A percentile compares a stretch with the other conserved stretches of the same genome.
These are phyloP conservation scores for Lodderomyces elongisporus DNA, from an alignment of 1,139 yeast genomes.

Conservation along the genomic window DNA sequence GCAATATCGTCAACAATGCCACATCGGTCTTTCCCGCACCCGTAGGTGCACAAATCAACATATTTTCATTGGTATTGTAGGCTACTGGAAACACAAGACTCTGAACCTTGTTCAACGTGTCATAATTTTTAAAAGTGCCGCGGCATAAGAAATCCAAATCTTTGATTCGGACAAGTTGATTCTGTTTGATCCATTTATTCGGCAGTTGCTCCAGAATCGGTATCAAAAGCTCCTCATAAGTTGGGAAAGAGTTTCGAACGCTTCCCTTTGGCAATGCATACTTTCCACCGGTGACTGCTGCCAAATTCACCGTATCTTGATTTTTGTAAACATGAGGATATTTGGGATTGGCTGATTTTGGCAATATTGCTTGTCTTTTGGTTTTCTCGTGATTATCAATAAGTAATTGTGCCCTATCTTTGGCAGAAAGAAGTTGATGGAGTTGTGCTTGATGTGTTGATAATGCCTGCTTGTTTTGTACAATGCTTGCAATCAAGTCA, in stretches of 20 bases:
- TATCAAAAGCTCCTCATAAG: conserved; percentile 76
- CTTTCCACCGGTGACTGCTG: conserved; percentile 77
- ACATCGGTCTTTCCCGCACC: conserved; percentile 99
- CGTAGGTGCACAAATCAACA: conserved; percentile 98
- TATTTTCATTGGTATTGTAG: conserved; percentile 86
- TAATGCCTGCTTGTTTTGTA: conserved; percentile 45
- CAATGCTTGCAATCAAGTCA: conserved; percentile 64
- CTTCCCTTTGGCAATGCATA: conserved; percentile 81
- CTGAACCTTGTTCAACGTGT: conserved; percentile 80
- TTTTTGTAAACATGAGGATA: conserved; percentile 88
- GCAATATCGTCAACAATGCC: conserved; percentile 78
- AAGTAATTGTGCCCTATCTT: conserved; percentile 55
- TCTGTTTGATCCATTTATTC: conserved; percentile 46
- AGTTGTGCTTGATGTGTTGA: conserved; percentile 5
- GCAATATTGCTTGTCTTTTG: conserved; percentile 46
- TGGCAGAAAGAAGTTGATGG: conserved; percentile 18
- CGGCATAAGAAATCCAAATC: conserved; percentile 74
- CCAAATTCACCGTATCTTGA: conserved; percentile 56
- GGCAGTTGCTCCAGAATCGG: conserved; percentile 57
- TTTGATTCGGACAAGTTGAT: conserved; percentile 50
- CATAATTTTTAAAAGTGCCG: conserved; percentile 79
- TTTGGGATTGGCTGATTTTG: conserved; percentile 42
- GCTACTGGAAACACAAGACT: conserved; percentile 90
- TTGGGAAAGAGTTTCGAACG: conserved; percentile 54
- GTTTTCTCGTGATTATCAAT: conserved; percentile 49